Conservation (phyloP, 805 yeast genomes). For the Ogataea nakhonphanomensis region DNA sequence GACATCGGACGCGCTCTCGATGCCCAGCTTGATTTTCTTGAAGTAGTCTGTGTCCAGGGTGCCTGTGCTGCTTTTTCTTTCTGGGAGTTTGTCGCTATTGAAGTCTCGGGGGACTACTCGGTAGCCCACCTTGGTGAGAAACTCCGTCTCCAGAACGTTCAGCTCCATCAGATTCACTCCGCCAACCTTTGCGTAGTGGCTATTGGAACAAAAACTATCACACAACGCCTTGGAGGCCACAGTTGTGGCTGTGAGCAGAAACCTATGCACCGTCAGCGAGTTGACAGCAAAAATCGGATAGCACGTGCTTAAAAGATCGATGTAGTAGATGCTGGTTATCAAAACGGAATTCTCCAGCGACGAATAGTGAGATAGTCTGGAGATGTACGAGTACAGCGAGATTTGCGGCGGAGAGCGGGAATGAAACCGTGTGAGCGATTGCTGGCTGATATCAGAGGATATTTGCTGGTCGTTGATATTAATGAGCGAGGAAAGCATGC, state of each 20-base stretch:
- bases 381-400: slow-evolving; percentile 70
- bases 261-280: slow-evolving; percentile 91
- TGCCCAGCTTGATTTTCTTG: slow-evolving; percentile 25
- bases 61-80: slow-evolving; percentile 25
- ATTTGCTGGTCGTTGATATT: slow-evolving; percentile 58
- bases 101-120: slow-evolving; percentile 59
- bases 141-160: slow-evolving; percentile 85
- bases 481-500: slow-evolving; percentile 79
- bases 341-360: slow-evolving; percentile 81
- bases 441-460: slow-evolving; percentile 31
- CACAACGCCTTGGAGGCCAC: slow-evolving; percentile 88
- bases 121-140: slow-evolving; percentile 76
- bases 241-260: slow-evolving; percentile 83
- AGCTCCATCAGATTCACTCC: slow-evolving; percentile 82
- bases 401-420: slow-evolving; percentile 90
- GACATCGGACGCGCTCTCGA: slow-evolving; percentile 36
- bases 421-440: slow-evolving; percentile 78
- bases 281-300: slow-evolving; percentile 80
- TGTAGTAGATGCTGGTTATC: slow-evolving; percentile 81
- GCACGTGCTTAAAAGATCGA: slow-evolving; percentile 75
- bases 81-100: slow-evolving; percentile 31
- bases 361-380: slow-evolving; percentile 78
- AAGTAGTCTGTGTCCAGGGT: slow-evolving; percentile 31
- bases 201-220: slow-evolving; percentile 90
- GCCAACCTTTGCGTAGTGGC: slow-evolving; percentile 94